Evolutionary conservation across 1,284 basidiomycete genomes (phyloP), one percentile per base, ranked within the genome.

Genomic region (Porogramme epimiltina): DNA sequence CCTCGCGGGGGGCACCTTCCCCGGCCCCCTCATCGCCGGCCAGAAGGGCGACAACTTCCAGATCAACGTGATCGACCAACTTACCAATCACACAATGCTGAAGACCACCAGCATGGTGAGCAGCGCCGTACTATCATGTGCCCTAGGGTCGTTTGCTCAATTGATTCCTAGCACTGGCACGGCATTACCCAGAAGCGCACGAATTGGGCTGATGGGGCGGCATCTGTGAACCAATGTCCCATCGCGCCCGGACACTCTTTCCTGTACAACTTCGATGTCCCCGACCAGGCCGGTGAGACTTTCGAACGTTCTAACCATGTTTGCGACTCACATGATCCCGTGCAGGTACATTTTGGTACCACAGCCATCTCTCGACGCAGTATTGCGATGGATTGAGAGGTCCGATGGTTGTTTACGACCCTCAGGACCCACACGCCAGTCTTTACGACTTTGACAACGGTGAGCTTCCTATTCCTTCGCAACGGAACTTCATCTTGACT

Each of bases 201-300:
- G 0, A 65, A 60, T 37, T 66, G 62, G 54, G 66, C 65, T 3
- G 71, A 72, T 34, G 70, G 70, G 4, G 48, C 56, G 9, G 61
- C 70, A 1, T 68, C 66, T 38, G 70, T 79, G 24, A 75, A 67
- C 28, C 77, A 80, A 56, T 84, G 82, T 57, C 78, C 78, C 4
- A 79, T 84, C 49, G 67, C 73, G 3, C 66, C 77, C 0, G 69
- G 70, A 0, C 54, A 69, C 15, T 70, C 68, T 15, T 82, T 79
- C 68, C 70, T 73, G 13, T 82, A 73, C 45, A 59, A 69, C 31
- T 66, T 73, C 49, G 54, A 47, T 18, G 58, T 59, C 9, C 60
- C 61, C 13, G 61, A 58, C 19, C 70, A 68, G 36, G 66, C 70
- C 15, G 71, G 70, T 45, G 36, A 20, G 50, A 5, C 11, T 24